Base-by-base conservation (phyloP, 345 rosid species). In the Salix caprea region DNA sequence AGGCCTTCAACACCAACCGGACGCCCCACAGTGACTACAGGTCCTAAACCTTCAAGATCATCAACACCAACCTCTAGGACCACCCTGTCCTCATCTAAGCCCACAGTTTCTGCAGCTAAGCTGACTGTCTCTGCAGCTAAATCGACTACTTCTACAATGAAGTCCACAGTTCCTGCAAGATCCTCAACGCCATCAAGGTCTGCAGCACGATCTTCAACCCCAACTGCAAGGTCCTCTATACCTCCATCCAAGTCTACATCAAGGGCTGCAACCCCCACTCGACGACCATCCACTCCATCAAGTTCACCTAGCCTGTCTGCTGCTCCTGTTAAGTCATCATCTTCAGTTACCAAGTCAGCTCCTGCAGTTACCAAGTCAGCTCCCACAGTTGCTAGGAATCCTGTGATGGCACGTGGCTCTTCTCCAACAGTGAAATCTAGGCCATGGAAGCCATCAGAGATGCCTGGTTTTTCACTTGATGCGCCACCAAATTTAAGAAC, bases 381-480 rank as follows among this genome's bases (percentile, higher is more conserved):
- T 26, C 72, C 71, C 15, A n/a, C 81, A 65, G 46, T 23, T 24
- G 54, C 67, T 24, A 72, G 58, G 72, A 72, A 40, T 79, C 84
- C 88, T 39, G 85, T 80, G 67, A 74, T 89, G 74, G 90, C 97
- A n/a, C 92, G 90, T 58, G 97, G 86, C 52, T 78, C 90, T 67
- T 93, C 99, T 76, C 98, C 95, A 21, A 86, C 92, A 6, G 86
- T 82, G 73, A 93, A 89, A 84, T 83, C 97, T 75, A 87, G 96
- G 74, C 91, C 97, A 70, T 96, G 99, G 99, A 96, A 92, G 81
- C 99, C 97, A 26, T 91, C 98, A n/a, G 94, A 93, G 82, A 96
- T 96, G 97, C 98, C 98, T 50, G 99, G 99, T 74, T 96, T 85
- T 84, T 96, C 97, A 3, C 88, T 88, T 71, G 98, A 93, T 80